A percentile compares a stretch with the other conserved stretches of the same genome.
Evolutionary conservation across 1,139 yeast genomes (phyloP).

Genomic region (Zygosaccharomyces sapae): DNA sequence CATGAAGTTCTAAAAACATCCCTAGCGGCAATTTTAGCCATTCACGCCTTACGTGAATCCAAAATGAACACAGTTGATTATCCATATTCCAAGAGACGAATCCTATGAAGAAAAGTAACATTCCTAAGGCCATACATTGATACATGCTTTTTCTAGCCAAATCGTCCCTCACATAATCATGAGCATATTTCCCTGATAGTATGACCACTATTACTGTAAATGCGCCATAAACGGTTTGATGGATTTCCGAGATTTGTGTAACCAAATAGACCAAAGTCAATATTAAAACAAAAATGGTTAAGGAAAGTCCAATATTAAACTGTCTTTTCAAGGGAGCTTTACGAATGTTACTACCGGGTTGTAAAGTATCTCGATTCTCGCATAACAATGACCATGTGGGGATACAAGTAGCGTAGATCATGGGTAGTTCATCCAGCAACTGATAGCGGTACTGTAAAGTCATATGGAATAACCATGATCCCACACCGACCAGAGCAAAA

Average conservation of each 20-base stretch:
- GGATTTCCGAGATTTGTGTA: constrained; percentile 78
- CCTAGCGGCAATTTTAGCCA: constrained; percentile 86
- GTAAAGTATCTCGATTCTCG: constrained; percentile 44
- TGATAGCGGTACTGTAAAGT: constrained; percentile 85
- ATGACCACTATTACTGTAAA: constrained; percentile 57
- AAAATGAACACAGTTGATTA: constrained; percentile 67
- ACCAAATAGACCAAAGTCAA: constrained; percentile 65
- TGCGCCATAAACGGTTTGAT: constrained; percentile 65
- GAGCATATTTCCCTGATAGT: constrained; percentile 50
- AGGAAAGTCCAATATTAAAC: constrained; percentile 45
- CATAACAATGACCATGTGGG: constrained; percentile 89
- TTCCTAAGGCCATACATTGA: constrained; percentile 55
- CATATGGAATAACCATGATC: constrained; percentile 96
- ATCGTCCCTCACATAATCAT: constrained; percentile 47
- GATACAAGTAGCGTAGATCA: constrained; percentile 95
- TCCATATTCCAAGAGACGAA: constrained; percentile 76
- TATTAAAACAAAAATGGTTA: constrained; percentile 52
- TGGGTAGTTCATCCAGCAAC: constrained; percentile 89
- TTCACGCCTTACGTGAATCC: constrained; percentile 58
- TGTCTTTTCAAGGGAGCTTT: constrained; percentile 29
- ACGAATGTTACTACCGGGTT: constrained; percentile 36
- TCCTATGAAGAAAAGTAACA: constrained; percentile 62
- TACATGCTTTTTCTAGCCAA: constrained; percentile 47
- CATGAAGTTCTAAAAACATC: constrained; percentile 83
- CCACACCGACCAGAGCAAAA: constrained; percentile 83